These are phyloP conservation scores for Thraustochytrium striatum DNA, from an alignment of 352 stramenopile genomes.

Conservation along the genomic window DNA sequence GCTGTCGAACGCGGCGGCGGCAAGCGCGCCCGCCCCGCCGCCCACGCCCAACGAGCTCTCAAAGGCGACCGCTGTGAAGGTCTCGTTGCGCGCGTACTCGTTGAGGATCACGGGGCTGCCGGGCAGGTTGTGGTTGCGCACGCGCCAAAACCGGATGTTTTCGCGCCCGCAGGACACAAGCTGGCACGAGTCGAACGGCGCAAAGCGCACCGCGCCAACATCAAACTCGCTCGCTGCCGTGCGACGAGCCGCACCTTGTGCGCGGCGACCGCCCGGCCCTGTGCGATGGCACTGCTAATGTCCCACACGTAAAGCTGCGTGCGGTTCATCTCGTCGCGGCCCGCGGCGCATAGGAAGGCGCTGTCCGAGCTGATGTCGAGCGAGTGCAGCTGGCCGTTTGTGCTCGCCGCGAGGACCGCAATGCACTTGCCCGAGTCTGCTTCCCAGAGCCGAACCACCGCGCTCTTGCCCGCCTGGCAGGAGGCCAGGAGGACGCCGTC, in stretches of 20 bases:
- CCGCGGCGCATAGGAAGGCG: constrained; percentile 61
- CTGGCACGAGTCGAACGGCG: constrained; percentile 69
- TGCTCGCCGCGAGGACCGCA: constrained; percentile 50
- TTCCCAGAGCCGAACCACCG: constrained; percentile 63
- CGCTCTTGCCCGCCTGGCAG: constrained; percentile 6
- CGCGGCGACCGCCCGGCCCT: not conserved
- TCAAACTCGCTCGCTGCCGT: constrained; percentile 76
- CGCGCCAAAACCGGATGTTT: constrained; percentile 83
- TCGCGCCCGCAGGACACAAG: constrained; percentile 80
- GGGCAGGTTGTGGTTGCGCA: constrained; percentile 64
- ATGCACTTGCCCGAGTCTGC: constrained; percentile 57
- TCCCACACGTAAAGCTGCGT: constrained; percentile 74
- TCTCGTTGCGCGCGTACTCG: constrained; percentile 73
- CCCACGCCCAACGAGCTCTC: constrained; percentile 55
- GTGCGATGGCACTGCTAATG: constrained; percentile 44
- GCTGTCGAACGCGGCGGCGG: constrained; percentile 3
- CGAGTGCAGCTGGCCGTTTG: not conserved
- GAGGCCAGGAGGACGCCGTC: not conserved
- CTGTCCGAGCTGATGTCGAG: constrained; percentile 37
- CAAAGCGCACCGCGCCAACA: constrained; percentile 63
- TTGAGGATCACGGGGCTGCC: constrained; percentile 76
- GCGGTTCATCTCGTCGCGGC: constrained; percentile 63
- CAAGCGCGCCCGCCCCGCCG: not conserved
- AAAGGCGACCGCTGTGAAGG: constrained; percentile 77
- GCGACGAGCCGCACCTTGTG: constrained; percentile 57